Conservation (phyloP, 2,329 filamentous ascomycete genomes). For the Metarhizium sp. region DNA sequence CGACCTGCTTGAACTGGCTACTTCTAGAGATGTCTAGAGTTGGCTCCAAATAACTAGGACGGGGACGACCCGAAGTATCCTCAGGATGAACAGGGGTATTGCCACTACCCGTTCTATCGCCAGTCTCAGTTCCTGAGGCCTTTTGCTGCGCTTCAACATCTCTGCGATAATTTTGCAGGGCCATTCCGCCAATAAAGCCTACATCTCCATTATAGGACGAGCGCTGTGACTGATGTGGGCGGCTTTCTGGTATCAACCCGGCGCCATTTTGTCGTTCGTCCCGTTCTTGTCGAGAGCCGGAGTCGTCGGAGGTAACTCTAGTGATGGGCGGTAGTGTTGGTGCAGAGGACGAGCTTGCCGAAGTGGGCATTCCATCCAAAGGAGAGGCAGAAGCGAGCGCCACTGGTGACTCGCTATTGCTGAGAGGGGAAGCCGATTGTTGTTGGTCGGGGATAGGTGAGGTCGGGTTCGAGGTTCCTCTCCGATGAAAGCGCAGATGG, state of each 20-base stretch:
- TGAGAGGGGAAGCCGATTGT: constrained; percentile 26
- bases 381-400: constrained; percentile 28
- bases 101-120: not conserved
- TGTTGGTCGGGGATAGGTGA: constrained; percentile 42
- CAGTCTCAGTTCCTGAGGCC: constrained; percentile 1
- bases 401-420: constrained; percentile 30
- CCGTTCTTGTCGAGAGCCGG: constrained; percentile 11
- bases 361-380: constrained; percentile 25
- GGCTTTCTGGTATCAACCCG: constrained; percentile 12
- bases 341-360: constrained; percentile 27
- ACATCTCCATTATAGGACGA: constrained; percentile 28
- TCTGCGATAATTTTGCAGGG: constrained; percentile 40
- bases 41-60: constrained; percentile 8
- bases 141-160: constrained; percentile 17
- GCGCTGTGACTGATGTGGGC: constrained; percentile 18
- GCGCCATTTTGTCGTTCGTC: constrained; percentile 10
- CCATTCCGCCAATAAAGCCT: constrained; percentile 46
- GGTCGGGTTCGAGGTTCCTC: constrained; percentile 44
- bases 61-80: constrained; percentile 3
- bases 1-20: constrained; percentile 20
- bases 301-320: constrained; percentile 35
- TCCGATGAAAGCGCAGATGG: constrained; percentile 49
- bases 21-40: constrained; percentile 23
- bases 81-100: constrained; percentile 2
- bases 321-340: constrained; percentile 42